Evolutionary conservation across 1,284 basidiomycete species (phyloP), one percentile per base, ranked within the genome.

Genomic region (Pascua sp.): DNA sequence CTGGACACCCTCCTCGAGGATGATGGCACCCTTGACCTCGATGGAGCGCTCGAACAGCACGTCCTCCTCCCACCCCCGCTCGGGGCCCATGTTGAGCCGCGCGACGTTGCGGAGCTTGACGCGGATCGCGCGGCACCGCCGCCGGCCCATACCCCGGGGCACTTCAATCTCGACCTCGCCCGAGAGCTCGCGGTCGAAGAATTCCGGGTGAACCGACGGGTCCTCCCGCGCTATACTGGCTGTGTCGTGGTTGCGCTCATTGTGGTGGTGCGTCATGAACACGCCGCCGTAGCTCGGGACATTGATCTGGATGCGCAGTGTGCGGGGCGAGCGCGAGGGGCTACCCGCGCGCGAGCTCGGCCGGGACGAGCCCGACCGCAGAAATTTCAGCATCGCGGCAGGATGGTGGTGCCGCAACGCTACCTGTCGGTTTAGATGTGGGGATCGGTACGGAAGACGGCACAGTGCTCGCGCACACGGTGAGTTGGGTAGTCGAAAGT

Each of bases 91-190:
- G 49, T 65, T 52, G 10, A 71, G 55, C 12, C 56, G 54, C 12
- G 50, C 52, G 16, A 59, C 48, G 11, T 61, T 63, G 42, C 60
- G 52, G 2, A 70, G 47, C 3, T 57, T 66, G 11, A 75, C 63
- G 43, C 66, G 55, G 49, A 75, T 68, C 2, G 65, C 56, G 42
- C 67, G 68, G 44, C 67, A 69, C 37, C 66, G 49, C 15, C 53
- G 40, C 32, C 58, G 47, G 4, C 68, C 68, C 11, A 43, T 49
- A 4, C 64, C 67, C 5, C 46, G 40, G 5, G 65, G 65, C 5
- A 69, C 42, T 17, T 54, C 55, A 17, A 71, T 60, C 48, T 70
- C 67, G 11, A 72, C 49, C 48, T 67, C 67, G 13, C 69, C 69
- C 1, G 44, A 47, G 11, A 68, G 52, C 55, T 63, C 63, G 42